Evolutionary conservation across 768 basidiomycete genomes (phyloP).

Genomic region (Gymnopilus dilepis): DNA sequence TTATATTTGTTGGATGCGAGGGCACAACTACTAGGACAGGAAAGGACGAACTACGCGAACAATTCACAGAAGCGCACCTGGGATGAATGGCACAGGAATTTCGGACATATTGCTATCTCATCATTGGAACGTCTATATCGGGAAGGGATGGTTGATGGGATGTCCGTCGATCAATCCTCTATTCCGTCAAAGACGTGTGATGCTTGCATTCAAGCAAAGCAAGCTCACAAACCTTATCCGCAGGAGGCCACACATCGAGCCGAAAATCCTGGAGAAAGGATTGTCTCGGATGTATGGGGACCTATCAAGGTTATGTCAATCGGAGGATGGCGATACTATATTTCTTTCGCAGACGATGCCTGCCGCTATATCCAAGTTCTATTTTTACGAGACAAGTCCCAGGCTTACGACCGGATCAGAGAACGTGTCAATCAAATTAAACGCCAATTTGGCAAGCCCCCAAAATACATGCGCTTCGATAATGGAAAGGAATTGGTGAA

Average conservation of each 20-base stretch:
- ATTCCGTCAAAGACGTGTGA: slow-evolving; percentile 31
- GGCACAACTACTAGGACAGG: slow-evolving; percentile 16
- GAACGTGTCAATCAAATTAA: slow-evolving; percentile 20
- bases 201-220: slow-evolving; percentile 42
- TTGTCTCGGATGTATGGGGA: slow-evolving; percentile 37
- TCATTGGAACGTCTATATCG: slow-evolving; percentile 24
- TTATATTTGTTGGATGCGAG: slow-evolving; percentile 30
- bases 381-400: slow-evolving; percentile 3
- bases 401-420: slow-evolving; percentile 20
- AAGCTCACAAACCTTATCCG: slow-evolving; percentile 35
- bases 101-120: slow-evolving; percentile 31
- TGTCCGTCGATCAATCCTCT: slow-evolving; percentile 20
- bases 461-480: slow-evolving; percentile 5
- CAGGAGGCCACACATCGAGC: slow-evolving; percentile 31
- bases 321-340: slow-evolving; percentile 29
- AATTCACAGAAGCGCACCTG: slow-evolving; percentile 22
- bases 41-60: slow-evolving; percentile 11
- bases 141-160: slow-evolving; percentile 18
- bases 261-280: slow-evolving; percentile 25
- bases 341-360: slow-evolving; percentile 30
- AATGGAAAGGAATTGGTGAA: slow-evolving; percentile 35
- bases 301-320: slow-evolving; percentile 29
- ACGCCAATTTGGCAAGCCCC: slow-evolving; percentile 2
- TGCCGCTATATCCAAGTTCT: neutral
- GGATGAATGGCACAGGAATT: slow-evolving; percentile 35